phyloP scores from a whole-genome alignment of 768 basidiomycete species.

The Xerocomellus intermedius region DNA sequence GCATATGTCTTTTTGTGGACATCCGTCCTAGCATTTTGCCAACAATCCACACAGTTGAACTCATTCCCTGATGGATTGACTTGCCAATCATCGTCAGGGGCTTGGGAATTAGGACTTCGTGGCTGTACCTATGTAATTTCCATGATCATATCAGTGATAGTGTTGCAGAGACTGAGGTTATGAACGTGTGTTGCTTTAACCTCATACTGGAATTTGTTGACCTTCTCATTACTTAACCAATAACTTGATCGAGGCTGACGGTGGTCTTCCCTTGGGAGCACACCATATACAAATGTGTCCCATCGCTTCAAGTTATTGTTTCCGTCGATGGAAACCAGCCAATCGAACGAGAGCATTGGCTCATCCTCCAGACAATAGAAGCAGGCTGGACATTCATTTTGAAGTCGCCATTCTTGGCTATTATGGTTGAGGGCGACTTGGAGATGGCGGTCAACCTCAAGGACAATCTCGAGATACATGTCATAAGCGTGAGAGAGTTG shows the following conservation, averaged over 20 bases:
- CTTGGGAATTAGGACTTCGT: no score
- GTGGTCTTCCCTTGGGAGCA: not conserved
- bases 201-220: no score
- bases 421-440: not conserved
- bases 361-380: slow-evolving; percentile 10
- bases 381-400: slow-evolving; percentile 11
- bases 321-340: slow-evolving; percentile 6
- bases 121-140: no score
- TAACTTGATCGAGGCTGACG: no score
- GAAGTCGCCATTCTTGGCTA: slow-evolving; percentile 1
- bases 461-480: slow-evolving; percentile 10
- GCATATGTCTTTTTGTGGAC: not conserved
- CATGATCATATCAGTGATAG: no score
- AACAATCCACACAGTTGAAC: no score
- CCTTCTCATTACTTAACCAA: no score
- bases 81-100: not conserved
- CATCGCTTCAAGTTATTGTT: not conserved
- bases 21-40: slow-evolving; percentile 8
- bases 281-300: not conserved
- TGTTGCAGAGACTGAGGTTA: no score
- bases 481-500: slow-evolving; percentile 8
- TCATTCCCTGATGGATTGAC: no score
- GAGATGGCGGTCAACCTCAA: not conserved
- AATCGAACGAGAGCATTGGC: not conserved
- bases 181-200: no score